These are phyloP conservation scores for Macroventuria anomochaeta DNA, from an alignment of 2,329 filamentous ascomycete genomes.

Conservation along the genomic window DNA sequence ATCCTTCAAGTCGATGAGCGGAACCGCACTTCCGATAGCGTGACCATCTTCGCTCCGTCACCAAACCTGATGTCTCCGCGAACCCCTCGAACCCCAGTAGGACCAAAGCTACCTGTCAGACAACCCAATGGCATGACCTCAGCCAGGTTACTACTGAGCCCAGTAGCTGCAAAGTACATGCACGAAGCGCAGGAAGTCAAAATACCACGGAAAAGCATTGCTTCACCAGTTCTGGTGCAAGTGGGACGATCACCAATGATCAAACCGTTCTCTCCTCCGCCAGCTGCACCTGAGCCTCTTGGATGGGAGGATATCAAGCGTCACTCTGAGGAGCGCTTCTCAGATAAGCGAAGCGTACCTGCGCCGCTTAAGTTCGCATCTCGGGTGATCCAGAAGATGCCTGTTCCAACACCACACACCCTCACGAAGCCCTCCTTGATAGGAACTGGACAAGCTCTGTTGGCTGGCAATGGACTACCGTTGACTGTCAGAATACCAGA, in stretches of 20 bases:
- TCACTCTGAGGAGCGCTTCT: constrained; percentile 14
- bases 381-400: constrained; percentile 23
- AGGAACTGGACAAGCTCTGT: constrained; percentile 26
- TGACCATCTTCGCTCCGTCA: constrained; percentile 33
- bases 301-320: constrained; percentile 44
- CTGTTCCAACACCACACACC: constrained; percentile 2
- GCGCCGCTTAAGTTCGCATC: constrained; percentile 17
- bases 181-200: constrained; percentile 15
- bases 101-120: constrained; percentile 12
- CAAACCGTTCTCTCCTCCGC: constrained; percentile 14
- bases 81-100: constrained; percentile 24
- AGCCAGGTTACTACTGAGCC: constrained; percentile 11
- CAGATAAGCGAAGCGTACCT: constrained; percentile 10
- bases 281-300: constrained; percentile 22
- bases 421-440: constrained; percentile 28
- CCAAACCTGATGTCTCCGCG: constrained; percentile 28
- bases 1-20: constrained; percentile 36
- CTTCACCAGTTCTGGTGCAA: constrained; percentile 14
- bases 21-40: constrained; percentile 39
- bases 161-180: constrained; percentile 14
- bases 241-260: constrained; percentile 12
- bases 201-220: constrained; percentile 13
- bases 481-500: constrained; percentile 31
- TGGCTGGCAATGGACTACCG: constrained; percentile 27
- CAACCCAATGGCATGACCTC: constrained; percentile 9